Percentiles rank a stretch among this genome's conserved stretches.
These are phyloP conservation scores for Leccinum rimulosum DNA, from an alignment of 768 basidiomycete genomes.

Conservation along the genomic window DNA sequence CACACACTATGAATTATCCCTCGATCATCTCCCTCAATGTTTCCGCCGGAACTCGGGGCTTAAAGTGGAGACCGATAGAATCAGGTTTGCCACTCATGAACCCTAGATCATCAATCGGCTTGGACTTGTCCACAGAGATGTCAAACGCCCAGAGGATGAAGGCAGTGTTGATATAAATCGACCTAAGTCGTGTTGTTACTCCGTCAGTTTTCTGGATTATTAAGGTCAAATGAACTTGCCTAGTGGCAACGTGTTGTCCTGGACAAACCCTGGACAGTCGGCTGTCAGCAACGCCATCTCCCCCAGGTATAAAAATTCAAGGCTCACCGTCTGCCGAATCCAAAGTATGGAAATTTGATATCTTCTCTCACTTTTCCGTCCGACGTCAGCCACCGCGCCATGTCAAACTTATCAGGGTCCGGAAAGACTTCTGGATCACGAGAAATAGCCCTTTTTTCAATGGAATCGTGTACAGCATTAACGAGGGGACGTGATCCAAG, in stretches of 20 bases:
- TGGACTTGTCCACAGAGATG: constrained; percentile 42
- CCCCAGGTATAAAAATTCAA: neutral
- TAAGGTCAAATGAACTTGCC: constrained; percentile 24
- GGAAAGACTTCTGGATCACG: constrained; percentile 38
- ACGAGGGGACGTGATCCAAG: neutral
- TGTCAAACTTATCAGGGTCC: constrained; percentile 35
- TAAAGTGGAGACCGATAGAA: constrained; percentile 53
- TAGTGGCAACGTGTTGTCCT: constrained; percentile 51
- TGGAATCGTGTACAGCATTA: neutral
- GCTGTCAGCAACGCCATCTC: neutral
- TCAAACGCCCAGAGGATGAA: constrained; percentile 61
- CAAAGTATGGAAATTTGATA: constrained; percentile 47
- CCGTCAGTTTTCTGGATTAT: neutral
- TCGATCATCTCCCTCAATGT: constrained; percentile 6
- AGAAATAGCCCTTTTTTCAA: constrained; percentile 30
- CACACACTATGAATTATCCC: neutral
- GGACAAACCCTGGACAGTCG: constrained; percentile 47
- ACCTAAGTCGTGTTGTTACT: constrained; percentile 31
- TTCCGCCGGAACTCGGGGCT: constrained; percentile 35
- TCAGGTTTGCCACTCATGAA: constrained; percentile 41
- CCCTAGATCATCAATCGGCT: constrained; percentile 54
- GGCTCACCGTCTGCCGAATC: constrained; percentile 43
- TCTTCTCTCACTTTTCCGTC: constrained; percentile 39
- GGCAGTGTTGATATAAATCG: constrained; percentile 58
- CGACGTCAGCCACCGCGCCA: constrained; percentile 30